A percentile compares a stretch with the other conserved stretches of the same genome.
Conservation (phyloP, 805 yeast species). For the Candida gorgasii region DNA sequence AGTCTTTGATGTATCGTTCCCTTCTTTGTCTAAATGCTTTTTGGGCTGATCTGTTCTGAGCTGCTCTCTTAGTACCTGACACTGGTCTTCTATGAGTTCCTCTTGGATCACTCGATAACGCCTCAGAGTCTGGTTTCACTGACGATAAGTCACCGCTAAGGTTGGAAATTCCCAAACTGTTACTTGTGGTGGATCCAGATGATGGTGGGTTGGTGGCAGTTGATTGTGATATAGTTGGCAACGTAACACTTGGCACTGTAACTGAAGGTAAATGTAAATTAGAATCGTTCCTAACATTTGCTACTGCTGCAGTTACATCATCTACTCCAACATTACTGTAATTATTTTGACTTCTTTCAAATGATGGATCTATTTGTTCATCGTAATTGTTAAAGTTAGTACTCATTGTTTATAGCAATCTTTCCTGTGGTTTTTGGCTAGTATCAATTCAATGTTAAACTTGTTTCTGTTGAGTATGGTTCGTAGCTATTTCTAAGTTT, state of each 20-base stretch:
- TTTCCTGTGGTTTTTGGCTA: background rate
- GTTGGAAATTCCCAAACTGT: background rate
- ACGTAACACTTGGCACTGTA: constrained; percentile 6
- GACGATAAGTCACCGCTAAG: background rate
- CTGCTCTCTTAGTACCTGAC: constrained; percentile 78
- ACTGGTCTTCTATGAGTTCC: constrained; percentile 35
- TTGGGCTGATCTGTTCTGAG: constrained; percentile 90
- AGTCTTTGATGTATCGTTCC: constrained; percentile 76
- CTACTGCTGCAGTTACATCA: constrained; percentile 26
- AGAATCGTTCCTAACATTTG: constrained; percentile 1
- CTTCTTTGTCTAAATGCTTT: constrained; percentile 85
- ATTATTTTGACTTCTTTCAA: constrained; percentile 21
- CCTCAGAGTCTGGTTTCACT: background rate
- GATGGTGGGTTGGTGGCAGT: constrained; percentile 13
- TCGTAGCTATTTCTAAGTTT: no score
- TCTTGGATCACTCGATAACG: constrained; percentile 3
- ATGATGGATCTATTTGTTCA: constrained; percentile 32
- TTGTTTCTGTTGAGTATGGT: no score
- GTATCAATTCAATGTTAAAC: no score
- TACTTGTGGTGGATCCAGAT: constrained; percentile 1
- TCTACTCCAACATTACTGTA: constrained; percentile 11
- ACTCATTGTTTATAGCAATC: constrained; percentile 4
- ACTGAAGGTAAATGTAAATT: constrained; percentile 5
- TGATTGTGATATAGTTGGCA: background rate
- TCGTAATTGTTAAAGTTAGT: constrained; percentile 22